Evolutionary conservation across 2,329 filamentous ascomycete genomes (phyloP).

Genomic region (Sporothrix variecibatus): DNA sequence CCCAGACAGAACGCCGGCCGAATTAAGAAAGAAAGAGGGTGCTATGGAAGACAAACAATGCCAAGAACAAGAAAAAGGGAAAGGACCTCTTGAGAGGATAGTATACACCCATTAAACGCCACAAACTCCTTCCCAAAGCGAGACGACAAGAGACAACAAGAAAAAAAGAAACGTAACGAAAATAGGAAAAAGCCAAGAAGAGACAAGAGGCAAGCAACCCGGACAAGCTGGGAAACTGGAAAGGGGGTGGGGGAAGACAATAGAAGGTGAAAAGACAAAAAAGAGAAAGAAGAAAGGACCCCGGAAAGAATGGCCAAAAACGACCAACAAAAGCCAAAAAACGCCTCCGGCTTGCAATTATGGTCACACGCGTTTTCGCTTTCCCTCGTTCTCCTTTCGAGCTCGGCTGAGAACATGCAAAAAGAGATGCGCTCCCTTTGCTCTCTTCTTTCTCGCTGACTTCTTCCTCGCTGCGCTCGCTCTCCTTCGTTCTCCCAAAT

Average conservation of each 20-base stretch:
- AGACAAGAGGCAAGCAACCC: neutral
- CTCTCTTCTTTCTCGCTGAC: neutral
- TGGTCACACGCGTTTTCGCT: neutral
- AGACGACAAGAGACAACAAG: conserved; percentile 24
- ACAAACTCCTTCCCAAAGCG: neutral
- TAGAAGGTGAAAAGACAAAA: neutral
- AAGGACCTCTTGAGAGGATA: too few species aligned
- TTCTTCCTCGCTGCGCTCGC: neutral
- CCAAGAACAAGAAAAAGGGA: too few species aligned
- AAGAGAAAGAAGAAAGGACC: neutral
- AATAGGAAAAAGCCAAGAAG: neutral
- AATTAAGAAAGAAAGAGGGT: too few species aligned
- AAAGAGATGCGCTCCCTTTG: neutral
- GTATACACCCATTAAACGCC: conserved; percentile 1
- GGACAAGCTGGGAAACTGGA: too few species aligned
- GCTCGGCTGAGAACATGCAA: neutral
- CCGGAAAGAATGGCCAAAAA: too few species aligned
- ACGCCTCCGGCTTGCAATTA: neutral
- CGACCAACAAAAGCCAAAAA: neutral
- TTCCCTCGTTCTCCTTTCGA: neutral
- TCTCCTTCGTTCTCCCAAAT: neutral
- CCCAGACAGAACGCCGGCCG: too few species aligned
- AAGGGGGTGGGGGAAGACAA: too few species aligned
- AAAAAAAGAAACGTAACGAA: neutral
- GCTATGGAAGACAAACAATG: too few species aligned